Conservation (phyloP, 1,139 yeast species). For the Diutina neorugosa region DNA sequence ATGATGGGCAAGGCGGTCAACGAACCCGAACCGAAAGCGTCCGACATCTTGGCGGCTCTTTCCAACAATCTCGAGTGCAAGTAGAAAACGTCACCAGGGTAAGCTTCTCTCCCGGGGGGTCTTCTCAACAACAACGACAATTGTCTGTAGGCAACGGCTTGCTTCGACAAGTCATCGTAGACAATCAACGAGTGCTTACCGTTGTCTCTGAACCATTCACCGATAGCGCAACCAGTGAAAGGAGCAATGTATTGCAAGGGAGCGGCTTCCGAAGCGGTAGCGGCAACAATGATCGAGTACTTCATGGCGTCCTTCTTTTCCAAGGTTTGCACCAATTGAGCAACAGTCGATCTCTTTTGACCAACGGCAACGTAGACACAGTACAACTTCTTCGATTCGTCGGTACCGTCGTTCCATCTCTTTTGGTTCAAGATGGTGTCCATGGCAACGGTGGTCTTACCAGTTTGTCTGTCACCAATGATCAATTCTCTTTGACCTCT, state of each 20-base stretch:
- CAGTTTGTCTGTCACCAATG: slow-evolving; percentile 99
- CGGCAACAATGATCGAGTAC: slow-evolving; percentile 97
- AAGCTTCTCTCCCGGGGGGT: slow-evolving; percentile 96
- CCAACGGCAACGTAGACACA: slow-evolving; percentile 99
- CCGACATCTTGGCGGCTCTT: slow-evolving; percentile 97
- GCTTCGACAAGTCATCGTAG: slow-evolving; percentile 97
- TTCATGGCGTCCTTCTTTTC: slow-evolving; percentile 97
- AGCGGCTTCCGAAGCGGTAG: slow-evolving; percentile 99
- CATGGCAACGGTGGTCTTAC: slow-evolving; percentile 98
- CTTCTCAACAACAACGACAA: slow-evolving; percentile 94
- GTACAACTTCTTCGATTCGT: slow-evolving; percentile 96
- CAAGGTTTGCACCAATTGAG: slow-evolving; percentile 97
- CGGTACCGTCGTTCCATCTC: slow-evolving; percentile 93
- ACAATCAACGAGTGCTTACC: slow-evolving; percentile 95
- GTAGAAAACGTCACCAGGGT: slow-evolving; percentile 97
- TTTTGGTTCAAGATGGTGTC: slow-evolving; percentile 98
- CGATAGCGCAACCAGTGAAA: slow-evolving; percentile 98
- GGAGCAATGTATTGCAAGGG: slow-evolving; percentile 99
- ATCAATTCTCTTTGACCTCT: slow-evolving; percentile 99
- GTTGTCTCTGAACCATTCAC: slow-evolving; percentile 99
- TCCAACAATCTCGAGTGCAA: slow-evolving; percentile 91
- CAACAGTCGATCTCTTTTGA: slow-evolving; percentile 99
- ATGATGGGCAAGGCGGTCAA: slow-evolving; percentile 92
- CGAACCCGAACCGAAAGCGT: slow-evolving; percentile 83
- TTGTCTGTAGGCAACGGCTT: slow-evolving; percentile 99